These are phyloP conservation scores for Paecilomyces fulvus DNA, from an alignment of 2,329 filamentous ascomycete species.

Conservation along the genomic window DNA sequence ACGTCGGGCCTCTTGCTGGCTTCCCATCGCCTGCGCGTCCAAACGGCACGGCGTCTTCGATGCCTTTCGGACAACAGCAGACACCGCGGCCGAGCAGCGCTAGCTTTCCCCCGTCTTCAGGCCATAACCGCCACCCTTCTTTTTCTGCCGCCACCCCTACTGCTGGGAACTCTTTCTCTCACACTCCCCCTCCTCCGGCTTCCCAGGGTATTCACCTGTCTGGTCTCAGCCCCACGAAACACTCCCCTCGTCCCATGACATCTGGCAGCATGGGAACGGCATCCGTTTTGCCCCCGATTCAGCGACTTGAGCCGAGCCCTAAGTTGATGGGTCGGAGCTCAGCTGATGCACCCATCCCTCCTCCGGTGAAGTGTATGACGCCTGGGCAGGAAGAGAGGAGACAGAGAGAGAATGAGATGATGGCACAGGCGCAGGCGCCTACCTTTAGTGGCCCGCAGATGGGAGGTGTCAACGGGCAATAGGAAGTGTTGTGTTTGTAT, in stretches of 20 bases:
- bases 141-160: conserved; percentile 26
- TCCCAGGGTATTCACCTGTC: conserved; percentile 31
- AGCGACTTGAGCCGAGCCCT: conserved; percentile 33
- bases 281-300: conserved; percentile 32
- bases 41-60: conserved; percentile 22
- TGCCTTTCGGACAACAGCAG: conserved; percentile 24
- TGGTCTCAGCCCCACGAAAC: conserved; percentile 39
- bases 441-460: conserved; percentile 14
- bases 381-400: conserved; percentile 35
- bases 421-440: conserved; percentile 11
- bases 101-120: conserved; percentile 17
- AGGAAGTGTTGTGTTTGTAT: background rate
- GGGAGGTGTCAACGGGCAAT: background rate
- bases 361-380: conserved; percentile 36
- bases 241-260: conserved; percentile 33
- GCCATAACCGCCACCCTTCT: conserved; percentile 22
- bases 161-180: conserved; percentile 20
- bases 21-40: conserved; percentile 25
- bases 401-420: conserved; percentile 27
- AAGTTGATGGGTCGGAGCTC: conserved; percentile 37
- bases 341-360: conserved; percentile 33
- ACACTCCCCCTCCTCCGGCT: conserved; percentile 24
- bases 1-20: conserved; percentile 38
- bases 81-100: conserved; percentile 22
- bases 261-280: conserved; percentile 25